These are phyloP conservation scores for Trypanosoma boissoni DNA, from an alignment of 208 protist species.

Conservation along the genomic window DNA sequence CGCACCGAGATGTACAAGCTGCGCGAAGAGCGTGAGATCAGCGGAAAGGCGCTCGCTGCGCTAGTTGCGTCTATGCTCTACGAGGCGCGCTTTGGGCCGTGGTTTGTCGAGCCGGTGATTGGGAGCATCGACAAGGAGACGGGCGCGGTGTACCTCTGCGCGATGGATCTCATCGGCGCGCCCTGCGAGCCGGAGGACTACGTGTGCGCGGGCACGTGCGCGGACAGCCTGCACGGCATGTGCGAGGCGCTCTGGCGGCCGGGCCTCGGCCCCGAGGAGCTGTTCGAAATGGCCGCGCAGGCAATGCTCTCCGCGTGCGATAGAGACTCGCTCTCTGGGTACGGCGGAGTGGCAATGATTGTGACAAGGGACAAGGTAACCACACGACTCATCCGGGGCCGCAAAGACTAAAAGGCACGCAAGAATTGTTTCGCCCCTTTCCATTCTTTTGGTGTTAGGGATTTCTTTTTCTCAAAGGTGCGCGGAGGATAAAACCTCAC, in stretches of 20 bases:
- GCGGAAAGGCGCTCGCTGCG: slow-evolving; percentile 76
- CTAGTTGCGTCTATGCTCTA: slow-evolving; percentile 90
- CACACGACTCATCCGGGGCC: slow-evolving; percentile 85
- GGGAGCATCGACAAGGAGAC: slow-evolving; percentile 94
- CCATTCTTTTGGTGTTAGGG: too few relatives aligned
- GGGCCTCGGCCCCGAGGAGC: slow-evolving; percentile 93
- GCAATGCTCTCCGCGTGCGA: slow-evolving; percentile 96
- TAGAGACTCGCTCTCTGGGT: slow-evolving; percentile 97
- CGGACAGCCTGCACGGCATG: slow-evolving; percentile 97
- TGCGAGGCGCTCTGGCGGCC: slow-evolving; percentile 97
- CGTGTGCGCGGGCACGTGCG: slow-evolving; percentile 95
- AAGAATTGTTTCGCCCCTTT: too few relatives aligned
- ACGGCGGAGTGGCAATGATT: slow-evolving; percentile 94
- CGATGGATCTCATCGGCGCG: slow-evolving; percentile 96
- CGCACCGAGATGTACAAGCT: slow-evolving; percentile 91
- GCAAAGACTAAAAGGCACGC: slow-evolving; percentile 68
- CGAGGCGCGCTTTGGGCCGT: slow-evolving; percentile 96
- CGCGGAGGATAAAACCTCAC: neutral
- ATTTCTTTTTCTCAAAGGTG: too few relatives aligned
- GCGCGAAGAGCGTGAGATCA: slow-evolving; percentile 87
- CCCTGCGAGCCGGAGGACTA: slow-evolving; percentile 95
- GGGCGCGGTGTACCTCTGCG: slow-evolving; percentile 94
- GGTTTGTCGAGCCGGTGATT: slow-evolving; percentile 98
- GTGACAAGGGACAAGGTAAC: slow-evolving; percentile 81
- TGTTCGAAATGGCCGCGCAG: slow-evolving; percentile 96